A percentile compares a stretch with the other conserved stretches of the same genome.
These are phyloP conservation scores for Colletotrichum viniferum DNA, from an alignment of 2,329 filamentous ascomycete genomes.

Conservation along the genomic window DNA sequence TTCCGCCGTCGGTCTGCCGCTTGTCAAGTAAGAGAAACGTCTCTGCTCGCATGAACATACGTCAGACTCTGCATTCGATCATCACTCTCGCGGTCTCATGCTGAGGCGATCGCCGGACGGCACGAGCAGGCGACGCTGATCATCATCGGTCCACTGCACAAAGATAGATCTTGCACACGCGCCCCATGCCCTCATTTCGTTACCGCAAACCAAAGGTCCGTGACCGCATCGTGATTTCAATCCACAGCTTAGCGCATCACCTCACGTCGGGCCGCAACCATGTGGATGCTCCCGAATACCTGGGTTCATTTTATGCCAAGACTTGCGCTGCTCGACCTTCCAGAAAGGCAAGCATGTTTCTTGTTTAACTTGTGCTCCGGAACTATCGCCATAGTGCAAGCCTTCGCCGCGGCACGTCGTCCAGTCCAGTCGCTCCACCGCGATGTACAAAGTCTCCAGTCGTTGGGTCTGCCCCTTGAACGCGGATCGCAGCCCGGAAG, in stretches of 20 bases:
- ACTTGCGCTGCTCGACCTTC: not conserved
- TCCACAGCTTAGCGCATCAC: not conserved
- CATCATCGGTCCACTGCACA: not conserved
- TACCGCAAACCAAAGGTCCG: not conserved
- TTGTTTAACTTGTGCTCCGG: no score
- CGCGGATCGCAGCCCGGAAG: no score
- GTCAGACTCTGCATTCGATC: not conserved
- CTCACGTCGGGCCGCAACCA: not conserved
- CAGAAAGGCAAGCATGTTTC: not conserved
- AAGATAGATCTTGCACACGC: not conserved
- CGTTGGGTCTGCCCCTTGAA: no score
- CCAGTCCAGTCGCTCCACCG: no score
- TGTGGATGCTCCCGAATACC: not conserved
- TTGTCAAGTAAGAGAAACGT: not conserved
- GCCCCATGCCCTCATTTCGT: not conserved
- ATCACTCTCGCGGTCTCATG: not conserved
- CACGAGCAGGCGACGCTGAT: not conserved
- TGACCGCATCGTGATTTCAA: not conserved
- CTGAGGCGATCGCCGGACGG: not conserved
- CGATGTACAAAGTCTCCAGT: no score
- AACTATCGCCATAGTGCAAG: no score
- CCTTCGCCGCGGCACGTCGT: no score
- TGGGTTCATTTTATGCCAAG: not conserved
- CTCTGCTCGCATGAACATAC: not conserved
- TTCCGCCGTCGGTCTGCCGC: not conserved